Conservation (phyloP, 768 basidiomycete species). For the Leccinum barrowsii region DNA sequence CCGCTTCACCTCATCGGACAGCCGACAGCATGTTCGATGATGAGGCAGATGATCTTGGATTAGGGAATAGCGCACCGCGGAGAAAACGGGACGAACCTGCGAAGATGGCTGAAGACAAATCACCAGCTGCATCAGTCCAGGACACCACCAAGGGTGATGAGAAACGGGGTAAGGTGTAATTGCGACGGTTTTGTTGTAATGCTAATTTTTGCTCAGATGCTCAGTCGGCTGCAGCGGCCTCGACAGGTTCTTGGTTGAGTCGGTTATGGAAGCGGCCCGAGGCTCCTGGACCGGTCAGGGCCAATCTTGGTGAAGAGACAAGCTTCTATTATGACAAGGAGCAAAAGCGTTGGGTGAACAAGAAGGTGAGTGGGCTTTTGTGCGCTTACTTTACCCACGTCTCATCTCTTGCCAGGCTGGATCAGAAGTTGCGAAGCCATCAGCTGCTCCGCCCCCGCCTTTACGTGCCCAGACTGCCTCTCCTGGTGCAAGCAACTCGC, state of each 20-base stretch:
- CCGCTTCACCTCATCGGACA: slow-evolving; percentile 9
- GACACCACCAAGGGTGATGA: slow-evolving; percentile 21
- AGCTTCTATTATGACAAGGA: slow-evolving; percentile 93
- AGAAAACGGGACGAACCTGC: slow-evolving; percentile 30
- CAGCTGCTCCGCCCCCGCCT: slow-evolving; percentile 69
- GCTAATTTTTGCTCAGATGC: slow-evolving; percentile 4
- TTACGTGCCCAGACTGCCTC: slow-evolving; percentile 84
- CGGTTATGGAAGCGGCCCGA: slow-evolving; percentile 76
- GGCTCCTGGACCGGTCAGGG: slow-evolving; percentile 72
- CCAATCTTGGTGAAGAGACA: slow-evolving; percentile 89
- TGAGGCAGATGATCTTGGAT: slow-evolving; percentile 85
- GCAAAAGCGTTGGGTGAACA: slow-evolving; percentile 95
- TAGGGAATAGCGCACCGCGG: slow-evolving; percentile 68
- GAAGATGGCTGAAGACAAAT: slow-evolving; percentile 24
- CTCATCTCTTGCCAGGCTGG: slow-evolving; percentile 44
- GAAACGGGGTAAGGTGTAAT: slow-evolving; percentile 30
- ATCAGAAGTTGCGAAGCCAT: slow-evolving; percentile 47
- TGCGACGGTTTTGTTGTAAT: background rate
- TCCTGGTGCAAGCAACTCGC: slow-evolving; percentile 49
- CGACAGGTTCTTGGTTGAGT: slow-evolving; percentile 71
- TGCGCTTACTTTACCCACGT: background rate
- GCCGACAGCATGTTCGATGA: slow-evolving; percentile 33
- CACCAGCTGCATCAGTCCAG: slow-evolving; percentile 17
- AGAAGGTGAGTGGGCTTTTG: slow-evolving; percentile 54
- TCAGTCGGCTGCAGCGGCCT: slow-evolving; percentile 25